A percentile compares a stretch with the other conserved stretches of the same genome.
Conservation (phyloP, 345 rosid genomes). For the Eucalyptus regnans region DNA sequence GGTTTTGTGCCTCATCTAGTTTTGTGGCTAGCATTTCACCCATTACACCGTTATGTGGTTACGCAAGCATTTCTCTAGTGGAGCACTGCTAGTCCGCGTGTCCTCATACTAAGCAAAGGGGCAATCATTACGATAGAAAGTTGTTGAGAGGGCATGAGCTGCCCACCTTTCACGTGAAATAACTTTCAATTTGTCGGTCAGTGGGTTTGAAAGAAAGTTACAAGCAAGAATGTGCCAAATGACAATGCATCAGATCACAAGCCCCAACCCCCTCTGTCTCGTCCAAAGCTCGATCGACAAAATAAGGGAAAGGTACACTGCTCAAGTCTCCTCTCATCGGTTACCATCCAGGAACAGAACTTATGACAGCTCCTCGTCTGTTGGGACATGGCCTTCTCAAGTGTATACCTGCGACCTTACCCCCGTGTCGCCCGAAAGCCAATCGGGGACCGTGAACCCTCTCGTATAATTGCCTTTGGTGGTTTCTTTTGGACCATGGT, state of each 20-base stretch:
- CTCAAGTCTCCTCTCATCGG: background rate
- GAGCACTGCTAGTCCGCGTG: background rate
- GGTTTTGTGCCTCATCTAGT: background rate
- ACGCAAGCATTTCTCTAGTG: background rate
- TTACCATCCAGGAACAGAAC: background rate
- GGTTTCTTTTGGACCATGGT: background rate
- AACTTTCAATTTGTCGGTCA: background rate
- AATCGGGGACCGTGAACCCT: background rate
- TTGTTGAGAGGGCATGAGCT: background rate
- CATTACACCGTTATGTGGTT: no score
- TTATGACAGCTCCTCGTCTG: background rate
- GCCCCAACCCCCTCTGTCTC: background rate
- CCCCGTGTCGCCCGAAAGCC: background rate
- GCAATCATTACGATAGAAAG: background rate
- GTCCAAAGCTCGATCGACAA: background rate
- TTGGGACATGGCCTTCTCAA: background rate
- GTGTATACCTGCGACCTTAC: background rate
- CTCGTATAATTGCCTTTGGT: background rate
- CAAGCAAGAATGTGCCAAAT: background rate
- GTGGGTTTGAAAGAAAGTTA: background rate
- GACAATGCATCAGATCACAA: background rate
- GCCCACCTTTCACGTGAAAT: background rate
- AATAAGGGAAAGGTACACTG: background rate
- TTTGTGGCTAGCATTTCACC: background rate
- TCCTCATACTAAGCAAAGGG: background rate